Base-by-base conservation (phyloP, 1,139 yeast species). In the Hyphopichia burtonii region DNA sequence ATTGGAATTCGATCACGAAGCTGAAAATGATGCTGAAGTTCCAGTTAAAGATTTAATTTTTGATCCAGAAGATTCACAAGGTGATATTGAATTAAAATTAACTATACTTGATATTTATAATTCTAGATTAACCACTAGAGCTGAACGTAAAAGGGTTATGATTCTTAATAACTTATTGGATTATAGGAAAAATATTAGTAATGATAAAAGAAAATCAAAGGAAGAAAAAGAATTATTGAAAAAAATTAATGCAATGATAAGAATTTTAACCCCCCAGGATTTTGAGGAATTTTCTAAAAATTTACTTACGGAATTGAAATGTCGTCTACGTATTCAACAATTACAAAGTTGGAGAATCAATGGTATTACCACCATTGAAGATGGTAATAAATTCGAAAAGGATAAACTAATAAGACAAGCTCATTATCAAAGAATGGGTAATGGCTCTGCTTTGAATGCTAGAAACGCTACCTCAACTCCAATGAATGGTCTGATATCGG, bases 1-100 rank as follows among this genome's bases (percentile, higher is more conserved):
- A 55, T 71, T 93, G 49, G 99, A 93, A 61, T 93, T 93, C 63
- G 99, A 93, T 58, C 88, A 85, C 46, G 99, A 93, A 61, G 90
- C 87, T 33, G 99, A 94, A 60, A 93, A 93, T 57, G 99, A 93
- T 41, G 99, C 99, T 0, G 99, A 93, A 63, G 75, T 86, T 43
- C 83, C 95, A 0, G 89, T 93, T 31, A 94, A 93, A 60, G 99
- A 94, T 60, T 88, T 93, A 93, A 78, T 86, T 7, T 93, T 94
- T 58, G 98, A 93, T 55, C 89, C 94, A 0, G 98, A 93, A 49
- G 99, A 93, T 56, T 82, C 83, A 47, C 82, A 85, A 23, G 82
- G 84, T 40, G 99, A 93, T 58, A 83, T 91, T 39, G 96, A 93
- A 57, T 77, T 93, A 56, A 93, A 93, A 61, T 74, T 93, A 51